Percentiles rank a stretch among this genome's conserved stretches.
Evolutionary conservation across 2,329 filamentous ascomycete species (phyloP).

Genomic region (Penicillium sp.): DNA sequence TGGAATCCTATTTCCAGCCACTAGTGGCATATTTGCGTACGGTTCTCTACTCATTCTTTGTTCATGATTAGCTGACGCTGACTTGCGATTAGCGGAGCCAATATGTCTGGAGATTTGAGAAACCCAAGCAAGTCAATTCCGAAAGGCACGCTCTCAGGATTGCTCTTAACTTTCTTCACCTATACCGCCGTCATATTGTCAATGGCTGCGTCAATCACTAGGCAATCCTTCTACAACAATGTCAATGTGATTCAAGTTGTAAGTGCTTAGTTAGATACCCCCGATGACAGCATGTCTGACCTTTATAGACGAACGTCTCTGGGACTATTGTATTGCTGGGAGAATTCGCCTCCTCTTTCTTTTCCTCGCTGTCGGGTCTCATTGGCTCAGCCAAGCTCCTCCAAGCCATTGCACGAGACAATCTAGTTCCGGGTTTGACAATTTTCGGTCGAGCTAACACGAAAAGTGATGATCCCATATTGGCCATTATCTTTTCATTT

Average conservation of each 20-base stretch:
- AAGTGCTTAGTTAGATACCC: constrained; percentile 20
- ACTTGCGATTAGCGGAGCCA: constrained; percentile 58
- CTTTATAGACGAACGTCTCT: constrained; percentile 64
- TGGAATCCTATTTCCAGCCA: constrained; percentile 77
- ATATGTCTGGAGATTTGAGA: constrained; percentile 82
- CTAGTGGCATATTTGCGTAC: constrained; percentile 57
- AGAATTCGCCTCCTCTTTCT: constrained; percentile 77
- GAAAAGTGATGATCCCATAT: constrained; percentile 68
- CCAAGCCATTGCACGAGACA: constrained; percentile 76
- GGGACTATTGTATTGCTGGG: constrained; percentile 70
- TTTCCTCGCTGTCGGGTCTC: constrained; percentile 82
- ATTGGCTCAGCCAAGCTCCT: constrained; percentile 81
- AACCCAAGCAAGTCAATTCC: constrained; percentile 82
- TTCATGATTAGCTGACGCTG: constrained; percentile 48
- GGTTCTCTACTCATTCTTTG: constrained; percentile 18
- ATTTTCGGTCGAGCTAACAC: constrained; percentile 71
- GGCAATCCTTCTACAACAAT: constrained; percentile 68
- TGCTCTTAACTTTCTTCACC: constrained; percentile 69
- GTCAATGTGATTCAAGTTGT: constrained; percentile 74
- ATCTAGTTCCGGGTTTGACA: constrained; percentile 69
- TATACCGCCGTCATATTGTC: constrained; percentile 75
- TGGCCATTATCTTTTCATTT: constrained; percentile 73
- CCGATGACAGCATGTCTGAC: neutral
- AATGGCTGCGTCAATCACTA: constrained; percentile 71
- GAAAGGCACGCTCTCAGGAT: constrained; percentile 74